These are phyloP conservation scores for Leccinellum luteum DNA, from an alignment of 768 basidiomycete species.

Conservation along the genomic window DNA sequence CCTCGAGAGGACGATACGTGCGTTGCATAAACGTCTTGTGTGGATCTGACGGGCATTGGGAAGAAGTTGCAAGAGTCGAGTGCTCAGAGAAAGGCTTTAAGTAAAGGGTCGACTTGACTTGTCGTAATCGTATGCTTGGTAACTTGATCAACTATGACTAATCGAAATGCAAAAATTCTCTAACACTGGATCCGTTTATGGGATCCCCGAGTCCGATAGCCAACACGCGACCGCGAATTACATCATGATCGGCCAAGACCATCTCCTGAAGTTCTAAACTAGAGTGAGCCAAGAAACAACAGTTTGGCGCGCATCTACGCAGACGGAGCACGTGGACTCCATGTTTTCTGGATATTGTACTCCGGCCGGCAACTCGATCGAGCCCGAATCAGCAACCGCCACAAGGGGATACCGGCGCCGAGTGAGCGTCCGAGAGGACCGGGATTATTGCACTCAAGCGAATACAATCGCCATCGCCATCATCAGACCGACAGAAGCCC, in stretches of 20 bases:
- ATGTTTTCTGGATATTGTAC: too few relatives aligned
- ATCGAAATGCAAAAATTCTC: not conserved
- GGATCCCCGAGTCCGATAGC: not conserved
- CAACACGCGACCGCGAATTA: not conserved
- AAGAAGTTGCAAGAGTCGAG: not conserved
- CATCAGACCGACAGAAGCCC: constrained; percentile 4
- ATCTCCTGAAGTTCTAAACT: not conserved
- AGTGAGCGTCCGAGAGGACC: too few relatives aligned
- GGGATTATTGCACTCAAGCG: constrained; percentile 5
- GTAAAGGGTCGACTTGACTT: not conserved
- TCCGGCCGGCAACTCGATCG: not conserved
- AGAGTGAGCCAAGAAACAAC: too few relatives aligned
- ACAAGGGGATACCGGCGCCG: not conserved
- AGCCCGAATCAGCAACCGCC: not conserved
- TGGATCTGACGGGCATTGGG: constrained; percentile 22
- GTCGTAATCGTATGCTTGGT: constrained; percentile 11
- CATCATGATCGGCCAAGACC: not conserved
- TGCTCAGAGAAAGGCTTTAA: not conserved
- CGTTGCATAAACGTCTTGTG: constrained; percentile 27
- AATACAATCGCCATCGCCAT: constrained; percentile 2
- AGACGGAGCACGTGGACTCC: too few relatives aligned
- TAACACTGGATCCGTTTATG: not conserved
- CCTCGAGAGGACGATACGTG: constrained; percentile 29
- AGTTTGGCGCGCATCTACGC: too few relatives aligned
- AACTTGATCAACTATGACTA: not conserved